These are phyloP conservation scores for Eucalyptus cladocalyx DNA, from an alignment of 345 rosid genomes.

Conservation along the genomic window DNA sequence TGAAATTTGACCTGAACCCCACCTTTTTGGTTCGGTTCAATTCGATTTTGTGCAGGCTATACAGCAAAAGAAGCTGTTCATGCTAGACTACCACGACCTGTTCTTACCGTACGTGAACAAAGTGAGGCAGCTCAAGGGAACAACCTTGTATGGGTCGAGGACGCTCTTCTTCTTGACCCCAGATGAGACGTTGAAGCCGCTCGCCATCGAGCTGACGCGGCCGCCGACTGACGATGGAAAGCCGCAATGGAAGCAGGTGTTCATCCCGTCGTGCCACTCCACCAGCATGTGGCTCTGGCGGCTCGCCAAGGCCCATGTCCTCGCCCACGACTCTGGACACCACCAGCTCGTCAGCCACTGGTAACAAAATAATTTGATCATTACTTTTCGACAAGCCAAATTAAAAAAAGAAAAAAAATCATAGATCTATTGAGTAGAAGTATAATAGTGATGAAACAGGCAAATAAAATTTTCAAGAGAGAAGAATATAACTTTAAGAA, in stretches of 20 bases:
- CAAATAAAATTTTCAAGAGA: too few relatives aligned
- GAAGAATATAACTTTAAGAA: too few relatives aligned
- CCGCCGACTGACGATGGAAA: slow-evolving; percentile 30
- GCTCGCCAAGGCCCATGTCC: slow-evolving; percentile 58
- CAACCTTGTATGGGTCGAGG: slow-evolving; percentile 52
- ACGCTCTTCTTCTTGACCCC: slow-evolving; percentile 49
- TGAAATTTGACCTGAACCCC: background rate
- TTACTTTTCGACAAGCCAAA: background rate
- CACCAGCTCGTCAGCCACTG: slow-evolving; percentile 75
- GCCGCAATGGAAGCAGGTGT: slow-evolving; percentile 60
- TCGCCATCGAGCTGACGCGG: slow-evolving; percentile 58
- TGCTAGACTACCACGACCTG: slow-evolving; percentile 47
- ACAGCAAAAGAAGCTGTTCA: slow-evolving; percentile 32
- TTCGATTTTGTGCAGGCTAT: slow-evolving; percentile 15
- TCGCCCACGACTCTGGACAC: slow-evolving; percentile 47
- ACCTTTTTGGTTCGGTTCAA: background rate
- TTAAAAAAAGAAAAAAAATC: background rate
- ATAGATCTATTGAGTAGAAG: too few relatives aligned
- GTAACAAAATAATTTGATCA: slow-evolving; percentile 1
- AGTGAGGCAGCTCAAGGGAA: slow-evolving; percentile 33
- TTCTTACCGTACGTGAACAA: slow-evolving; percentile 52
- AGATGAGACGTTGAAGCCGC: slow-evolving; percentile 33
- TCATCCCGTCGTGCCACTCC: slow-evolving; percentile 20
- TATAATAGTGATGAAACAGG: too few relatives aligned
- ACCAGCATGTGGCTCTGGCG: slow-evolving; percentile 61